Evolutionary conservation across 306 rosid species (phyloP).

Genomic region (Senna siamea): DNA sequence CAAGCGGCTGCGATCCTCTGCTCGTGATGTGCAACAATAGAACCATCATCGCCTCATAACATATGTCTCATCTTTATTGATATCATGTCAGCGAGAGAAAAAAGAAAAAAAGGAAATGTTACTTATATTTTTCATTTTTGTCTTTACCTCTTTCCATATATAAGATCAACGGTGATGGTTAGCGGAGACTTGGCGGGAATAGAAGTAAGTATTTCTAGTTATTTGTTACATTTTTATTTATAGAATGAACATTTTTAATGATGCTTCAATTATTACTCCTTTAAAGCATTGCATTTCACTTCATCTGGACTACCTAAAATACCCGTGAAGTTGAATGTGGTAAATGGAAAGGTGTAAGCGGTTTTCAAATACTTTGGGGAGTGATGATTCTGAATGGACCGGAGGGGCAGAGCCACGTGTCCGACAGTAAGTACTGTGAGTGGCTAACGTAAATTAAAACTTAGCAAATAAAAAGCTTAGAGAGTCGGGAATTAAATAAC

Average conservation of each 20-base stretch:
- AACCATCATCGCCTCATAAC: neutral
- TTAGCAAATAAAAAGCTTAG: neutral
- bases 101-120: neutral
- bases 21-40: slow-evolving; percentile 42
- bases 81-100: slow-evolving; percentile 32
- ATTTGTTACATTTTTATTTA: neutral
- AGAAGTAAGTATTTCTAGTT: slow-evolving; percentile 23
- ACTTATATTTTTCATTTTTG: slow-evolving; percentile 22
- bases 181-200: slow-evolving; percentile 18
- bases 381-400: neutral
- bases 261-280: too few species aligned
- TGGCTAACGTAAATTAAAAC: neutral
- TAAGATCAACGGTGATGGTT: slow-evolving; percentile 44
- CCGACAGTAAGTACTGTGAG: slow-evolving; percentile 8
- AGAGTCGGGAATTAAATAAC: neutral
- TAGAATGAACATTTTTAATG: neutral
- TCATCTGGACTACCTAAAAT: too few species aligned
- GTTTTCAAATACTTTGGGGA: neutral
- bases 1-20: slow-evolving; percentile 52
- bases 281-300: too few species aligned
- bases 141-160: neutral
- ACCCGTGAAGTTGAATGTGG: too few species aligned
- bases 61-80: slow-evolving; percentile 18
- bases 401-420: slow-evolving; percentile 41
- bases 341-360: neutral